phyloP scores from a whole-genome alignment of 2,329 filamentous ascomycete species.

The Colletotrichum horii region DNA sequence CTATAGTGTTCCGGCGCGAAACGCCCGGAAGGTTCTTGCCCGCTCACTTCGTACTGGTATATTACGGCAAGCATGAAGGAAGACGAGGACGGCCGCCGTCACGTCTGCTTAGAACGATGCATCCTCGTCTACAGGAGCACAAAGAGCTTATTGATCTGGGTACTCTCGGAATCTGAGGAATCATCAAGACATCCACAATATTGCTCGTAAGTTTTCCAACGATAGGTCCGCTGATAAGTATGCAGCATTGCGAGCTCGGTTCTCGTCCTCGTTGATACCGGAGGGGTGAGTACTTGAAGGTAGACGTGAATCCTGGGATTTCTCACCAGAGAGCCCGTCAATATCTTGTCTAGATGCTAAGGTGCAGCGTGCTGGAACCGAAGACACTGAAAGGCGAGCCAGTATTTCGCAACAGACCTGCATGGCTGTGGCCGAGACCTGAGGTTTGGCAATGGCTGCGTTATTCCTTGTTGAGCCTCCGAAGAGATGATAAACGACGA shows the following conservation, averaged over 20 bases:
- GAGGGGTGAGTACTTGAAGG: accelerated
- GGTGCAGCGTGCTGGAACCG: background rate
- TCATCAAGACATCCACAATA: background rate
- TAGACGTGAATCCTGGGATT: background rate
- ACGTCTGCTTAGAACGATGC: background rate
- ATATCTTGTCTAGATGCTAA: accelerated
- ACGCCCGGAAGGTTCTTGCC: background rate
- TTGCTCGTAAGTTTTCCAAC: background rate
- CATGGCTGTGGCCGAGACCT: background rate
- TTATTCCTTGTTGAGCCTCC: background rate
- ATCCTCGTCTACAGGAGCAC: background rate
- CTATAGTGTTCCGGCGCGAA: background rate
- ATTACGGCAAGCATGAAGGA: background rate
- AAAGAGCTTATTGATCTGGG: background rate
- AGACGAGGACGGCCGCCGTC: background rate
- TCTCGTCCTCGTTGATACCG: background rate
- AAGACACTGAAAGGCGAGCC: background rate
- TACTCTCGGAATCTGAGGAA: background rate
- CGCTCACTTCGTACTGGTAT: background rate
- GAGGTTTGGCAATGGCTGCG: background rate
- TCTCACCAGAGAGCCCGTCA: background rate
- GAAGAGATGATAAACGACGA: background rate
- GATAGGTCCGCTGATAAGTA: background rate
- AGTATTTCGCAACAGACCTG: background rate
- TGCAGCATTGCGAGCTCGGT: background rate